Evolutionary conservation across 306 rosid genomes (phyloP).

Genomic region (Fragaria ananassa): DNA sequence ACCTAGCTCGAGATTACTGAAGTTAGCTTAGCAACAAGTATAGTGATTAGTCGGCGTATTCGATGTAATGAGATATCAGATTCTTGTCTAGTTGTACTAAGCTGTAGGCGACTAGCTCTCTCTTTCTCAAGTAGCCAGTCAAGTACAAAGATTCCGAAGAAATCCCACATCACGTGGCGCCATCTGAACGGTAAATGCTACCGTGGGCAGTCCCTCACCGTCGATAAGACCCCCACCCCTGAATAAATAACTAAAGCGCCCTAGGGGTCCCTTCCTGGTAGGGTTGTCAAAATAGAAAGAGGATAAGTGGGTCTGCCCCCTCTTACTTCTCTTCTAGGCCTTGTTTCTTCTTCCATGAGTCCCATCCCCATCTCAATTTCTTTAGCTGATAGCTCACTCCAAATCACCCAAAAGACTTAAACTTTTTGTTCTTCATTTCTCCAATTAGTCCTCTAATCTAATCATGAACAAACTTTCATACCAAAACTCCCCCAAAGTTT

Average conservation of each 20-base stretch:
- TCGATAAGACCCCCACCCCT: conserved; percentile 3
- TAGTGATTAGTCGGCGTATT: too few species aligned
- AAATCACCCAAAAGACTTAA: not conserved
- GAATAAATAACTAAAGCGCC: not conserved
- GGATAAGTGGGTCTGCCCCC: conserved; percentile 54
- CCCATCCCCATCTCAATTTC: conserved; percentile 26
- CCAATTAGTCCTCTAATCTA: conserved; percentile 32
- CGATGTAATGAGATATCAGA: too few species aligned
- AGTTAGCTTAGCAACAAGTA: too few species aligned
- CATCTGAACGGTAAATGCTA: not conserved
- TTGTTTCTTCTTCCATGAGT: conserved; percentile 23
- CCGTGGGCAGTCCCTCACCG: conserved; percentile 25
- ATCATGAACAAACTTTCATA: conserved; percentile 39
- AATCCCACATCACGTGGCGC: conserved; percentile 24
- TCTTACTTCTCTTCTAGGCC: conserved; percentile 47
- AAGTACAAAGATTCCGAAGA: not conserved
- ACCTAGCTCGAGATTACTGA: too few species aligned
- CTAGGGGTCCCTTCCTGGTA: conserved; percentile 51
- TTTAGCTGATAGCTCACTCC: not conserved
- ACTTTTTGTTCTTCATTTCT: conserved; percentile 4
- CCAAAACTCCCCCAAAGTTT: conserved; percentile 29
- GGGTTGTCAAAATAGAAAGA: conserved; percentile 14
- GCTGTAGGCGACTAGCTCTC: too few species aligned
- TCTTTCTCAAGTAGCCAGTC: too few species aligned
- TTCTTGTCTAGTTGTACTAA: too few species aligned